Evolutionary conservation across 768 basidiomycete species (phyloP).

Genomic region (Amanita thiersii): DNA sequence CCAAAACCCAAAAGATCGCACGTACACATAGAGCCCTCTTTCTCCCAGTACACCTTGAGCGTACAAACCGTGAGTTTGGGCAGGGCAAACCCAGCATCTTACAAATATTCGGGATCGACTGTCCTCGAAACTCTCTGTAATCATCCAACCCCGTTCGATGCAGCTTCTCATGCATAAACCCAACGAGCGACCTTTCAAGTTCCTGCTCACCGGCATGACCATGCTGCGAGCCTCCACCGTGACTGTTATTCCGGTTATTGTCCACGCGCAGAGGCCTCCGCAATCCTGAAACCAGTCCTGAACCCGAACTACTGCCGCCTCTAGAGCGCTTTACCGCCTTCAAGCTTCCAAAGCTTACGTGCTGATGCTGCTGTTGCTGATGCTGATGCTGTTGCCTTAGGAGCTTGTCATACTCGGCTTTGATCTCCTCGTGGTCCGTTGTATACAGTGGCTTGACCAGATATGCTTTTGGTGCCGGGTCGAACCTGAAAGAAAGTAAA

Average conservation of each 20-base stretch:
- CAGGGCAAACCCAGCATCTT: neutral
- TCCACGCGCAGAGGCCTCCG: too few relatives aligned
- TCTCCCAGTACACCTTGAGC: constrained; percentile 66
- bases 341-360: neutral
- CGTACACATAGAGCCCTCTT: constrained; percentile 80
- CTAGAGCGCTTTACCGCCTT: too few relatives aligned
- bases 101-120: neutral
- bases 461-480: constrained; percentile 8
- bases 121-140: constrained; percentile 5
- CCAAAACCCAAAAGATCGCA: constrained; percentile 8
- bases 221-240: too few relatives aligned
- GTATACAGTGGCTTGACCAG: constrained; percentile 6
- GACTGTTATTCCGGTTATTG: too few relatives aligned
- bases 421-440: neutral
- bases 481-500: neutral
- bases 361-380: neutral
- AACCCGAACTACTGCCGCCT: too few relatives aligned
- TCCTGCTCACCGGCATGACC: neutral
- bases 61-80: constrained; percentile 1
- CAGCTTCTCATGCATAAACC: neutral
- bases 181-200: neutral
- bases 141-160: constrained; percentile 4
- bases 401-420: too few relatives aligned
- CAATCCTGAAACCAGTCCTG: too few relatives aligned
- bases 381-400: neutral